phyloP scores from a whole-genome alignment of 2,329 filamentous ascomycete genomes.

The Aspergillus felis region DNA sequence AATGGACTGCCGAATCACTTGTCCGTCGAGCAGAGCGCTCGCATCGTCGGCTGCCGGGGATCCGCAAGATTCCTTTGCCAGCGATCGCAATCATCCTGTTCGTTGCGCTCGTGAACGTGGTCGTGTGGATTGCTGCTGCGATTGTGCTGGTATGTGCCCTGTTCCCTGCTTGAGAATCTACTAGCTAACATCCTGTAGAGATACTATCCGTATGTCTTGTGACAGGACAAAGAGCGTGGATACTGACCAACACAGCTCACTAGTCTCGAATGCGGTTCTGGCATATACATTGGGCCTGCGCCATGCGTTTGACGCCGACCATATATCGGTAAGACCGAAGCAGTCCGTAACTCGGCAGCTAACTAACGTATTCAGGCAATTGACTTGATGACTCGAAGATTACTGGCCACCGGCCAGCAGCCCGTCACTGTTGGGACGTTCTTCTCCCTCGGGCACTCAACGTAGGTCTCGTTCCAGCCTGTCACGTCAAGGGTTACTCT shows the following conservation, averaged over 20 bases:
- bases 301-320: slow-evolving; percentile 97
- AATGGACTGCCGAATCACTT: slow-evolving; percentile 29
- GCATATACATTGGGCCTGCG: slow-evolving; percentile 85
- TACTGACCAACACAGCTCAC: slow-evolving; percentile 39
- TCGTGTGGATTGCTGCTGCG: slow-evolving; percentile 57
- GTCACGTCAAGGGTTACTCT: slow-evolving; percentile 2
- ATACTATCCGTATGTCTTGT: slow-evolving; percentile 30
- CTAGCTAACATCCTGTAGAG: slow-evolving; percentile 22
- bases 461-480: slow-evolving; percentile 38
- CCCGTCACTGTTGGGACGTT: slow-evolving; percentile 92
- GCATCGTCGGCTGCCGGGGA: slow-evolving; percentile 51
- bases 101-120: slow-evolving; percentile 51
- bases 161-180: not conserved
- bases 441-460: slow-evolving; percentile 90
- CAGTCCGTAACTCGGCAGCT: not conserved
- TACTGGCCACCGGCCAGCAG: slow-evolving; percentile 78
- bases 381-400: slow-evolving; percentile 86
- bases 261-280: slow-evolving; percentile 77
- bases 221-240: not conserved
- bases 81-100: slow-evolving; percentile 56
- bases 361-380: slow-evolving; percentile 59
- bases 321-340: slow-evolving; percentile 56
- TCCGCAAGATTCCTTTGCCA: slow-evolving; percentile 54
- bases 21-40: slow-evolving; percentile 41
- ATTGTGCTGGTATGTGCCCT: slow-evolving; percentile 50